Base-by-base conservation (phyloP, 768 basidiomycete species). In the Mycena galopus region DNA sequence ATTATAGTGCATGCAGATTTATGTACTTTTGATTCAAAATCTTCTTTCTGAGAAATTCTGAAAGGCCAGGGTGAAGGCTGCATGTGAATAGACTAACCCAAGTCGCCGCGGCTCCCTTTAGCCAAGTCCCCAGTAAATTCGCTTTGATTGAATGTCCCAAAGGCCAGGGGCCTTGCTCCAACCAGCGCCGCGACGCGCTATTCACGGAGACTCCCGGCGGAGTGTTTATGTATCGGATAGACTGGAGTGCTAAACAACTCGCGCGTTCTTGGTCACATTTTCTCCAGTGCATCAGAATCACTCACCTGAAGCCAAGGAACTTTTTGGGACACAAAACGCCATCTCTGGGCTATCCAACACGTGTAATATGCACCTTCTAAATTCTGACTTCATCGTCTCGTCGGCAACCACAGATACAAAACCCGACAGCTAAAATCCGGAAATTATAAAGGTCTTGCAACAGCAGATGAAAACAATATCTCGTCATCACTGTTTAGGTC, bases 251-350 rank as follows among this genome's bases (percentile, higher is more conserved):
- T 23, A 14, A 78, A 57, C 17, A 78, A 32, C 25, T 78, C 73
- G 6, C 77, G 77, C 32, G 76, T 76, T 44, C 78, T 78, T 6
- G 5, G 21, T 42, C 35, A 2, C 21, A 39, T 23, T 16, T 35
- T 58, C 53, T 29, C 21, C 23, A 27, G 33, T n/a, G n/a, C 14
- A 9, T 12, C 16, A 16, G 35, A 37, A 17, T 23, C 29, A 19
- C 76, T 47, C 61, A 75, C 78, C 44, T 66, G 12, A 75, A 75
- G 70, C 79, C 78, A 12, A 80, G 42, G 25, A 79, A 57, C 29
- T 73, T 56, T 7, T 67, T 55, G 79, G 78, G 23, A 80, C 74
- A 25, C 62, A 42, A 69, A 68, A 80, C 21, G 35, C 58, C 12
- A 25, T 25, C 14, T 55, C 51, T 3, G 56, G 1, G 9, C 23